Base-by-base conservation (phyloP, 176 grass and related monocot species). In the Oryza longistaminata region DNA sequence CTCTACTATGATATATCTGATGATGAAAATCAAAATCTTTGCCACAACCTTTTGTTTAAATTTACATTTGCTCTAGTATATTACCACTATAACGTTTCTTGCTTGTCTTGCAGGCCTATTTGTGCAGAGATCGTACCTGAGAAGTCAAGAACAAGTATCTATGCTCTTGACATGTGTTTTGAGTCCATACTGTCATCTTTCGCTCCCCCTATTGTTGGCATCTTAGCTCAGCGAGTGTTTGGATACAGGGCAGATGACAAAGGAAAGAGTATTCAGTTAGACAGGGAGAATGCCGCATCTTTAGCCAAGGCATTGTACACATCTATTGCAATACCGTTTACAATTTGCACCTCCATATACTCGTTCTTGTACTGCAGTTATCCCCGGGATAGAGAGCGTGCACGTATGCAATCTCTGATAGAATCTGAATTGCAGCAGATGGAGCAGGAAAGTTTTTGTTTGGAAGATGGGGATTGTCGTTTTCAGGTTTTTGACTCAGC, bases 71-170 rank as follows among this genome's bases (percentile, higher is more conserved):
- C 44, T 46, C 44, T 46, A 12, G 2, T 46, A 46, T 46, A 46
- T 46, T 46, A 46, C 34, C 4, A 45, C 1, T 8, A 37, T 73
- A 14, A 34, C 7, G 2, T 42, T 70, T 67, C 71, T 70, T 64
- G 40, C 43, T 72, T 73, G 58, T 34, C 37, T 48, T 92, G 80
- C 85, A 98, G 96, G 26, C 96, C 96, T 15, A 98, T 98, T 9
- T 98, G 95, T 85, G 91, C 96, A 6, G 96, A 98, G 77, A 98
- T 93, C 83, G 96, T 98, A 25, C 93, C 91, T 2, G 93, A 92
- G 85, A 95, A 86, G 75, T 92, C 93, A 43, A 92, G 96, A 45
- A 95, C 93, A 49, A 95, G 89, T 77, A 90, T 98, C 48, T 98
- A 98, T 46, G 96, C 93, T 42, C 88, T 98, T 3, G 93, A 93